Evolutionary conservation across 2,329 filamentous ascomycete genomes (phyloP).

Genomic region (Chaetomium strumarium): DNA sequence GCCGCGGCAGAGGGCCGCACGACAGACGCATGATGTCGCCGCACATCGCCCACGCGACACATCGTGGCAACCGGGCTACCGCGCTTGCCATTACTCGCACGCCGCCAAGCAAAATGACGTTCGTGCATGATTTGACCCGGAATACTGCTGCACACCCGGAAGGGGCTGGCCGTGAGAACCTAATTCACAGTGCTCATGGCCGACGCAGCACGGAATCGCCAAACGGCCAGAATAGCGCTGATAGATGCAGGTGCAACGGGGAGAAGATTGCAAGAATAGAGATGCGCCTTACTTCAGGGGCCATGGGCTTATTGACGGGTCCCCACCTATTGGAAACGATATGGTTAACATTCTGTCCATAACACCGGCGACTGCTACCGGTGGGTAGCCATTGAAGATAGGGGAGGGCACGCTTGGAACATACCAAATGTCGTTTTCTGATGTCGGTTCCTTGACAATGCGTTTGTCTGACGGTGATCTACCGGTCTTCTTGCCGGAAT

Average conservation of each 20-base stretch:
- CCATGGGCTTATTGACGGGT: slow-evolving; percentile 99
- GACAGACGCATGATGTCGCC: slow-evolving; percentile 18
- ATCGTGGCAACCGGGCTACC: slow-evolving; percentile 11
- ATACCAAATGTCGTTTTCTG: slow-evolving; percentile 84
- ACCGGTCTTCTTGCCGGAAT: slow-evolving; percentile 96
- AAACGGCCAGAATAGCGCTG: slow-evolving; percentile 9
- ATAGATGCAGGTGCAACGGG: not conserved
- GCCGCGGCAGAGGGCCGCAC: slow-evolving; percentile 9
- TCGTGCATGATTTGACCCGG: slow-evolving; percentile 8
- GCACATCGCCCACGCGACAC: slow-evolving; percentile 6
- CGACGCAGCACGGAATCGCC: not conserved
- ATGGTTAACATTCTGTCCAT: slow-evolving; percentile 10
- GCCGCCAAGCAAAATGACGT: slow-evolving; percentile 22
- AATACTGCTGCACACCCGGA: not conserved
- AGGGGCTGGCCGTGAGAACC: slow-evolving; percentile 1
- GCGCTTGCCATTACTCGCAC: slow-evolving; percentile 1
- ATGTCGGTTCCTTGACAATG: slow-evolving; percentile 85
- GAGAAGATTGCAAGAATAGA: slow-evolving; percentile 12
- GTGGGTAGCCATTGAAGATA: not conserved
- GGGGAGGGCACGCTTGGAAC: slow-evolving; percentile 21
- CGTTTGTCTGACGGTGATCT: slow-evolving; percentile 96
- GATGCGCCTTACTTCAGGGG: slow-evolving; percentile 70
- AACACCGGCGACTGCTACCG: not conserved
- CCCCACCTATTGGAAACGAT: slow-evolving; percentile 59
- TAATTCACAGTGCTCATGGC: slow-evolving; percentile 19